A percentile compares a stretch with the other conserved stretches of the same genome.
Evolutionary conservation across 2,329 filamentous ascomycete species (phyloP).

Genomic region (Microcyclosporella mali): DNA sequence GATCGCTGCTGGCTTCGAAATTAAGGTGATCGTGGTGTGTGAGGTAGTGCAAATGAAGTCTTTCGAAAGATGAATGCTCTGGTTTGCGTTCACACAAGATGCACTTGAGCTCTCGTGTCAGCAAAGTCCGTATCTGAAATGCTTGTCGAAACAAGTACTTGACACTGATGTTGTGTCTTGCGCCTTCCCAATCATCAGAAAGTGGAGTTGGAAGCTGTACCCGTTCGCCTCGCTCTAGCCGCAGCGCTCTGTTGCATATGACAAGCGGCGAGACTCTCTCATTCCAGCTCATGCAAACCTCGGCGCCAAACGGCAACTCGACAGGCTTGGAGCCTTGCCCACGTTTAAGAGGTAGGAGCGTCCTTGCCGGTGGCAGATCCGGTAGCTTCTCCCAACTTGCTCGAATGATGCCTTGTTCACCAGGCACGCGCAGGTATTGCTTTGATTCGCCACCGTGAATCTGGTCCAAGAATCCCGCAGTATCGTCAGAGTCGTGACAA

Average conservation of each 20-base stretch:
- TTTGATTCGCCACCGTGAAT: conserved; percentile 14
- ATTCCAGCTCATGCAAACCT: conserved; percentile 26
- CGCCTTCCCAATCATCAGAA: conserved; percentile 19
- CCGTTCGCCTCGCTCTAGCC: conserved; percentile 1
- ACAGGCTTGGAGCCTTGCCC: conserved; percentile 13
- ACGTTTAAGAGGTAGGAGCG: conserved; percentile 20
- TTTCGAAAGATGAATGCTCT: conserved; percentile 22
- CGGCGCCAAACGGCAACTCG: conserved; percentile 19
- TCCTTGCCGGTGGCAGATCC: conserved; percentile 15
- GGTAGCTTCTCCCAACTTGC: conserved; percentile 30
- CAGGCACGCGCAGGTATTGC: conserved; percentile 3
- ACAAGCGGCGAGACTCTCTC: conserved; percentile 18
- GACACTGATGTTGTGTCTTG: conserved; percentile 10
- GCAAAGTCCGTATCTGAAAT: conserved; percentile 4
- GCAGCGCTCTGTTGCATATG: conserved; percentile 17
- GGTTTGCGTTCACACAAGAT: conserved; percentile 19
- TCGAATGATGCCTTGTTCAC: conserved; percentile 20
- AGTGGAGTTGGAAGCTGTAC: conserved; percentile 26
- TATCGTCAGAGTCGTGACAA: conserved; percentile 27
- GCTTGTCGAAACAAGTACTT: conserved; percentile 22
- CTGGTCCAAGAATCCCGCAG: conserved; percentile 25
- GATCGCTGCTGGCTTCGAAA: conserved; percentile 15
- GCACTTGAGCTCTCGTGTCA: conserved; percentile 18
- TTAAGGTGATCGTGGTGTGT: conserved; percentile 33
- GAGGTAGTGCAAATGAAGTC: conserved; percentile 32